A percentile compares a stretch with the other conserved stretches of the same genome.
Conservation (phyloP, 768 basidiomycete species). For the Amanita phalloides region DNA sequence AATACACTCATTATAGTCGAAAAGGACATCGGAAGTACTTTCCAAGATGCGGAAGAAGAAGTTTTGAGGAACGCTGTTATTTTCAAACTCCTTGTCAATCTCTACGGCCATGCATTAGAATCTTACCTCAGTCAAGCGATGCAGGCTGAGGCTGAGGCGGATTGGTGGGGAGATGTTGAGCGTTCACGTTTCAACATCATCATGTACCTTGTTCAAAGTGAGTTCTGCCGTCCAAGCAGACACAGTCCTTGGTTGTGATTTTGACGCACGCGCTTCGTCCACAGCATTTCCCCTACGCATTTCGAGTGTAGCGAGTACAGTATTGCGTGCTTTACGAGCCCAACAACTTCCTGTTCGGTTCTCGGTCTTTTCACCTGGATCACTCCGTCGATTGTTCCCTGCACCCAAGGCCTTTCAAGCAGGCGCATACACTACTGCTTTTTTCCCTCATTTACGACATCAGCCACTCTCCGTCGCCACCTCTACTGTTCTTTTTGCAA, state of each 20-base stretch:
- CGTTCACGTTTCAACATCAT: constrained; percentile 44
- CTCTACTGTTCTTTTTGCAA: constrained; percentile 9
- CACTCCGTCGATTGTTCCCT: constrained; percentile 38
- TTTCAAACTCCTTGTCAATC: constrained; percentile 36
- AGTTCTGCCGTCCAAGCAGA: constrained; percentile 14
- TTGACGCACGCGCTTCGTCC: constrained; percentile 4
- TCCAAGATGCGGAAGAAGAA: constrained; percentile 21
- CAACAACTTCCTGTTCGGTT: constrained; percentile 35
- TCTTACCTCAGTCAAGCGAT: constrained; percentile 55
- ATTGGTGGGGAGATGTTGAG: constrained; percentile 77
- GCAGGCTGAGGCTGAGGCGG: constrained; percentile 61
- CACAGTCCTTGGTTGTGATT: background rate
- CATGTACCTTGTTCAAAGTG: constrained; percentile 74
- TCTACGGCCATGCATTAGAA: constrained; percentile 62
- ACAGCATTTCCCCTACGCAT: constrained; percentile 38
- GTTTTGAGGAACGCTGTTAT: constrained; percentile 33
- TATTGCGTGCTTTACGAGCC: constrained; percentile 31
- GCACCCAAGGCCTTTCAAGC: constrained; percentile 33
- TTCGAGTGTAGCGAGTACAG: constrained; percentile 20
- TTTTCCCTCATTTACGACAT: constrained; percentile 55
- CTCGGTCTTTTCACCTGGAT: constrained; percentile 35
- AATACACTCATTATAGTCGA: background rate
- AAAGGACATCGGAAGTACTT: background rate
- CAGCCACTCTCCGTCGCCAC: constrained; percentile 14
- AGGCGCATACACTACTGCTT: constrained; percentile 38